phyloP scores from a whole-genome alignment of 441 rosid species.

The Arabidopsis lyrata region DNA sequence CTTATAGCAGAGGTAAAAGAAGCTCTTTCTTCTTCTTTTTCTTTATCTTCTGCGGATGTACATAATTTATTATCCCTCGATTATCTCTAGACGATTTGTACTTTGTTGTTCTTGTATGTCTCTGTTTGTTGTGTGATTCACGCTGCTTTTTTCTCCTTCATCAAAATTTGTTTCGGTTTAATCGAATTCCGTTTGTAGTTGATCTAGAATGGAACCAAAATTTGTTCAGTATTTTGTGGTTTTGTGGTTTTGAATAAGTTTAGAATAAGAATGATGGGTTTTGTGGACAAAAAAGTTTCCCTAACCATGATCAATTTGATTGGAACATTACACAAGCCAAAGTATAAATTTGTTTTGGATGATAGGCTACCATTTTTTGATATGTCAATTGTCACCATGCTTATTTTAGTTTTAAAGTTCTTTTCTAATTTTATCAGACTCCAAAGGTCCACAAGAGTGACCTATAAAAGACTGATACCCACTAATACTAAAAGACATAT shows the following conservation, averaged over 20 bases:
- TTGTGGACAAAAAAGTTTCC: too few species aligned
- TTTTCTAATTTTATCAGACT: too few species aligned
- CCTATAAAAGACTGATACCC: neutral
- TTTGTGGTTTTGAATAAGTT: too few species aligned
- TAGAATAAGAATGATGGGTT: too few species aligned
- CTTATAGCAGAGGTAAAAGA: slow-evolving; percentile 30
- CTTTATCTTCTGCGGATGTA: slow-evolving; percentile 35
- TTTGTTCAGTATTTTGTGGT: slow-evolving; percentile 2
- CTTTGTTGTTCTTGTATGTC: slow-evolving; percentile 30
- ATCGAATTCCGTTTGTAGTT: neutral
- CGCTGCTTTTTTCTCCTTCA: neutral
- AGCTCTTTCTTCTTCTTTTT: neutral
- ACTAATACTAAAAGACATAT: neutral
- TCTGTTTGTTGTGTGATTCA: slow-evolving; percentile 28
- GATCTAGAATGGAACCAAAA: neutral
- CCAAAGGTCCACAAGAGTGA: neutral
- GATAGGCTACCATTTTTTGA: too few species aligned
- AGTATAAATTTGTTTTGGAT: too few species aligned
- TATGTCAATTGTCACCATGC: too few species aligned
- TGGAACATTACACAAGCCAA: too few species aligned
- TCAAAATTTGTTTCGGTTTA: slow-evolving; percentile 36
- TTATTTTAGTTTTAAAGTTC: too few species aligned
- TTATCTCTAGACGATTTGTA: slow-evolving; percentile 15
- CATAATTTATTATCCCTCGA: slow-evolving; percentile 32
- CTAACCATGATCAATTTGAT: too few species aligned